phyloP scores from a whole-genome alignment of 164 flowering plant species.

The Houttuynia cordata region DNA sequence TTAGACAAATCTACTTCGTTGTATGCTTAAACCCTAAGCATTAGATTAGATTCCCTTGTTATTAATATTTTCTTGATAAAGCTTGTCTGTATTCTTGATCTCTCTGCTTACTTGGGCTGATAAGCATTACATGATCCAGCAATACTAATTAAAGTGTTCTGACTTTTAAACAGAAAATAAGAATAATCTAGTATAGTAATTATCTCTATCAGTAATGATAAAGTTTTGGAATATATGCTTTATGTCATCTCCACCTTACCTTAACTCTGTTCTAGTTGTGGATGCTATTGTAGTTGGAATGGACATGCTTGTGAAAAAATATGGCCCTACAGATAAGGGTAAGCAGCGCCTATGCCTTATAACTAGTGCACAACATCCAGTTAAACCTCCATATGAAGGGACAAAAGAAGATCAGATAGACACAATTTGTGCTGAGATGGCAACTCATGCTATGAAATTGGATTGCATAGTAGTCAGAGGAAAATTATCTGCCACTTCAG shows the following conservation, averaged over 20 bases:
- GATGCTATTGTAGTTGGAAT: constrained; percentile 94
- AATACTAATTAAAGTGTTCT: no score
- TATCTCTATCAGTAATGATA: neutral
- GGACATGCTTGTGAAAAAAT: constrained; percentile 93
- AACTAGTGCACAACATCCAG: constrained; percentile 52
- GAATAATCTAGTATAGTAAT: no score
- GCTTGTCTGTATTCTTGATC: no score
- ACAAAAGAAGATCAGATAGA: constrained; percentile 81
- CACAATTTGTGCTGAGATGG: constrained; percentile 64
- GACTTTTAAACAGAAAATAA: no score
- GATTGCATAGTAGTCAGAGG: constrained; percentile 64
- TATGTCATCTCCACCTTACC: constrained; percentile 17
- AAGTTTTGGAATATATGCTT: neutral
- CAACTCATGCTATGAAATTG: constrained; percentile 62
- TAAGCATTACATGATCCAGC: no score
- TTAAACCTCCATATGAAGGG: constrained; percentile 78
- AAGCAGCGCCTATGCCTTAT: constrained; percentile 89
- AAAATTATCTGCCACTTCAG: constrained; percentile 21
- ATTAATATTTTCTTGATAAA: no score
- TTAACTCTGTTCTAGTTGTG: constrained; percentile 61
- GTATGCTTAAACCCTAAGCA: no score
- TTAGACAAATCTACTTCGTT: no score
- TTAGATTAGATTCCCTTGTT: no score
- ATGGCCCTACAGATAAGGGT: constrained; percentile 67
- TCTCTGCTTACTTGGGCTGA: no score